phyloP scores from a whole-genome alignment of 2,329 filamentous ascomycete species.

The Huntiella bhutanensis region DNA sequence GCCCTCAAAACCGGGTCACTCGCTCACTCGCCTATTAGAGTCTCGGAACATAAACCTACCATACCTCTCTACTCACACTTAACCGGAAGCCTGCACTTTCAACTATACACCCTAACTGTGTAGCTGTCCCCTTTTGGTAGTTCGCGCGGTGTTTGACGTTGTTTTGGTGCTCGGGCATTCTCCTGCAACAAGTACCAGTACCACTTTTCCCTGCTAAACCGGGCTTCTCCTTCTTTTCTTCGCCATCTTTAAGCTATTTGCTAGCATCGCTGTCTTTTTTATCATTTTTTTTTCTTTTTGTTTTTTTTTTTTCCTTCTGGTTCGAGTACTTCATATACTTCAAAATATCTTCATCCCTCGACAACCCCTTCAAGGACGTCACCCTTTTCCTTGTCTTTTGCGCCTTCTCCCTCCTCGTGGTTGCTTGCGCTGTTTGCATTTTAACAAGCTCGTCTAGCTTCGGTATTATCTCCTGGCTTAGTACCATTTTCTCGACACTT shows the following conservation, averaged over 20 bases:
- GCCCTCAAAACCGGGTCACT: no score
- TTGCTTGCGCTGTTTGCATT: neutral
- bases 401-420: neutral
- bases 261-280: constrained; percentile 5
- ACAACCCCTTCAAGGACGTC: neutral
- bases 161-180: neutral
- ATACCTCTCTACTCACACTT: no score
- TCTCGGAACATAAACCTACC: no score
- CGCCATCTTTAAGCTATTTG: neutral
- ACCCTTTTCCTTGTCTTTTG: neutral
- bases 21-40: no score
- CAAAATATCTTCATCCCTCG: neutral
- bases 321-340: no score
- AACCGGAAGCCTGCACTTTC: no score
- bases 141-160: constrained; percentile 3
- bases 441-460: neutral
- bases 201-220: no score
- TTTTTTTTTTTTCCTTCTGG: neutral
- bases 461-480: neutral
- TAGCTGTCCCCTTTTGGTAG: constrained; percentile 1
- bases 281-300: constrained; percentile 1
- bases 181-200: neutral
- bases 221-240: constrained; percentile 1
- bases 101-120: no score
- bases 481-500: neutral